Percentiles rank a stretch among this genome's conserved stretches.
Conservation (phyloP, 1,139 yeast species). For the Geotrichum restrictum region DNA sequence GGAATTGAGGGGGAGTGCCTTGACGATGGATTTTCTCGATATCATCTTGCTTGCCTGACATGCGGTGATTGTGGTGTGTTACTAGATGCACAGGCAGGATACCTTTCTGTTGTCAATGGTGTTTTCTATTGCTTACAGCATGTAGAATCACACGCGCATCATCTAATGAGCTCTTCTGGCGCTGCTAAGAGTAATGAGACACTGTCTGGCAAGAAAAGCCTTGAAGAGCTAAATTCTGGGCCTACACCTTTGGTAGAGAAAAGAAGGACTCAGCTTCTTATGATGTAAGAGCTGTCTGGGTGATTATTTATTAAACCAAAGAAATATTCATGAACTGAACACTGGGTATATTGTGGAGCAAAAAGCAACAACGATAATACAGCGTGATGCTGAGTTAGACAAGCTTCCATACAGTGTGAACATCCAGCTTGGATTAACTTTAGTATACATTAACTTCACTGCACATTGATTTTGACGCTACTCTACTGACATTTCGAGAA, state of each 20-base stretch:
- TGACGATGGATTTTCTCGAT: constrained; percentile 27
- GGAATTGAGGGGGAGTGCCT: constrained; percentile 87
- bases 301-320: too few relatives aligned
- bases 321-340: too few relatives aligned
- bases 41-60: constrained; percentile 36
- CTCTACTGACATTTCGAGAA: too few relatives aligned
- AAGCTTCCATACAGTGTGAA: too few relatives aligned
- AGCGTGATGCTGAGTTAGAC: too few relatives aligned
- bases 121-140: constrained; percentile 34
- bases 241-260: constrained; percentile 30
- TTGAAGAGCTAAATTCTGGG: constrained; percentile 18
- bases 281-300: constrained; percentile 32
- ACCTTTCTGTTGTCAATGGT: constrained; percentile 29
- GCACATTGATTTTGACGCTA: too few relatives aligned
- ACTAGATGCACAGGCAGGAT: constrained; percentile 9
- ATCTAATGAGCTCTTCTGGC: too few relatives aligned
- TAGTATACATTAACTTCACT: too few relatives aligned
- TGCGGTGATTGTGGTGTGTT: constrained; percentile 34
- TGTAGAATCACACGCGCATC: constrained; percentile 13
- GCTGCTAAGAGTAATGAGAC: constrained; percentile 15
- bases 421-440: too few relatives aligned
- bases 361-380: too few relatives aligned
- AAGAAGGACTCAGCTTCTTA: constrained; percentile 35
- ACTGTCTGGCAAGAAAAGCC: neutral
- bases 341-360: too few relatives aligned